phyloP scores from a whole-genome alignment of 805 yeast genomes.

The Clavispora santaluciae region DNA sequence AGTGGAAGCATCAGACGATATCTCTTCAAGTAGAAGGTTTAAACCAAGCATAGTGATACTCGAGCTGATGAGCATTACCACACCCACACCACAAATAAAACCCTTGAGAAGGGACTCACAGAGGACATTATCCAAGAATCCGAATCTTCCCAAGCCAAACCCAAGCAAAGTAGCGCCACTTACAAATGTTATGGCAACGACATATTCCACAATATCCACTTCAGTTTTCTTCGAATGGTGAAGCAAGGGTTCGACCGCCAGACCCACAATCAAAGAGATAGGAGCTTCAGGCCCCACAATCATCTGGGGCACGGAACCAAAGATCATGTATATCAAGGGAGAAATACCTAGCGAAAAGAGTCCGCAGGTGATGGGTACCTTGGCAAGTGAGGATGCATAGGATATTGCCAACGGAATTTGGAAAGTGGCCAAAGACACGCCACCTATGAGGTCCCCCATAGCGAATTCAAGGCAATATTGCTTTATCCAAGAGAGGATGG shows the following conservation, averaged over 20 bases:
- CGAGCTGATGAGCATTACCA: constrained; percentile 54
- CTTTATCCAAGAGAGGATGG: constrained; percentile 64
- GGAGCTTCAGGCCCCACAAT: constrained; percentile 45
- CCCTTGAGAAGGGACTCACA: constrained; percentile 39
- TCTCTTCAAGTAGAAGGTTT: constrained; percentile 35
- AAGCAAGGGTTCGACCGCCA: constrained; percentile 39
- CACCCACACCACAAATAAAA: constrained; percentile 41
- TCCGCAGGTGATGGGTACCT: constrained; percentile 39
- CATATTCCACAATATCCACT: constrained; percentile 26
- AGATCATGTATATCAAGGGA: constrained; percentile 36
- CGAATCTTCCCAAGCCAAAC: constrained; percentile 23
- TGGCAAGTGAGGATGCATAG: constrained; percentile 38
- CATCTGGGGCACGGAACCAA: constrained; percentile 45
- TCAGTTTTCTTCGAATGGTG: constrained; percentile 29
- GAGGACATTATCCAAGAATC: constrained; percentile 36
- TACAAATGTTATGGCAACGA: constrained; percentile 50
- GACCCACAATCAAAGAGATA: constrained; percentile 43
- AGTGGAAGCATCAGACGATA: constrained; percentile 28
- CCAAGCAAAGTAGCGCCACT: constrained; percentile 56
- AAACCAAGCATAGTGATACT: constrained; percentile 70
- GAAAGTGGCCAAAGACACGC: constrained; percentile 82
- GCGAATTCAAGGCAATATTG: constrained; percentile 40
- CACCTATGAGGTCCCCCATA: constrained; percentile 70
- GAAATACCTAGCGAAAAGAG: constrained; percentile 35
- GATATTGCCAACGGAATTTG: constrained; percentile 76